phyloP scores from a whole-genome alignment of 352 stramenopile genomes.

The Stephanocyclus meneghinianus region DNA sequence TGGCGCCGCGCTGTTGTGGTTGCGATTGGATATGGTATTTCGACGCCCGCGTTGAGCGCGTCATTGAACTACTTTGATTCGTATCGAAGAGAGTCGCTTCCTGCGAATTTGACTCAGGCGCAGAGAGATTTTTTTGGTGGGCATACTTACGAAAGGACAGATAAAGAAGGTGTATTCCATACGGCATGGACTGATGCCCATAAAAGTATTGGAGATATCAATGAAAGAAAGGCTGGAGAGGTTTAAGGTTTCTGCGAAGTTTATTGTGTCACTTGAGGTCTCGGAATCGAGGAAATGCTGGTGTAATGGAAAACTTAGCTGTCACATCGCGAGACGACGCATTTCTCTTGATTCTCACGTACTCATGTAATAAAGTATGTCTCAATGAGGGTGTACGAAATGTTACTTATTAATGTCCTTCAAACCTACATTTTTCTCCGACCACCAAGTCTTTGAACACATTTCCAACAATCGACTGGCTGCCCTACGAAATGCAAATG shows the following conservation, averaged over 20 bases:
- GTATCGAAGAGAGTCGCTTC: constrained; percentile 92
- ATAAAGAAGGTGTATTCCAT: constrained; percentile 91
- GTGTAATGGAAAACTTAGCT: no score
- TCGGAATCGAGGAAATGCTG: no score
- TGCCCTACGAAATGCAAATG: constrained; percentile 77
- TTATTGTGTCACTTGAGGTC: no score
- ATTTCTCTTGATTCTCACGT: neutral
- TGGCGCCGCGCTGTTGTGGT: constrained; percentile 96
- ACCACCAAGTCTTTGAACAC: constrained; percentile 74
- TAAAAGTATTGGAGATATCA: constrained; percentile 94
- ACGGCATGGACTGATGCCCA: constrained; percentile 96
- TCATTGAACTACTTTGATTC: constrained; percentile 98
- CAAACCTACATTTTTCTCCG: constrained; percentile 31
- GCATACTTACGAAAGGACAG: constrained; percentile 94
- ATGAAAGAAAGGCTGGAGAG: constrained; percentile 91
- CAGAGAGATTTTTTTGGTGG: constrained; percentile 99
- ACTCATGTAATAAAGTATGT: neutral
- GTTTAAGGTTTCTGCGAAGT: constrained; percentile 4
- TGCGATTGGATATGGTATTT: constrained; percentile 91
- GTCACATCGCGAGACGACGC: no score
- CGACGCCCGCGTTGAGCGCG: constrained; percentile 70
- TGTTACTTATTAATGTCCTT: neutral
- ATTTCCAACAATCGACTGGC: constrained; percentile 79
- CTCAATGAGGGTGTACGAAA: neutral
- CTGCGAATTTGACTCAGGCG: constrained; percentile 97